A percentile compares a stretch with the other conserved stretches of the same genome.
Conservation (phyloP, 805 yeast species). For the Debaryomyces maramus region DNA sequence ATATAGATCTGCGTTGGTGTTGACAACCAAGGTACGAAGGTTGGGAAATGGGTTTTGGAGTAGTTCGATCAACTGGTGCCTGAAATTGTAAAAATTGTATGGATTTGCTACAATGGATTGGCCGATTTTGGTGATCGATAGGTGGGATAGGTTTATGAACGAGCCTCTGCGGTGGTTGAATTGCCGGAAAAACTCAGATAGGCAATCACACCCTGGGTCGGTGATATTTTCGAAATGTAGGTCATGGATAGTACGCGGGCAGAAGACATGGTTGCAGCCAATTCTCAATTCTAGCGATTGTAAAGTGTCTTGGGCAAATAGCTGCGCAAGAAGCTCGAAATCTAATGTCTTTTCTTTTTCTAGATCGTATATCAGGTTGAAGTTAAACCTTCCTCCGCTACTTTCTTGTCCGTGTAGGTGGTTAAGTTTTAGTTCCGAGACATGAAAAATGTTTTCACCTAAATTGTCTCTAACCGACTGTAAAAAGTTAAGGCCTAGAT, state of each 20-base stretch:
- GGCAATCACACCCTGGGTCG: slow-evolving; percentile 8
- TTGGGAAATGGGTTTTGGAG: slow-evolving; percentile 1
- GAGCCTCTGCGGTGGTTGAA: not conserved
- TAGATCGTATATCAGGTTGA: slow-evolving; percentile 6
- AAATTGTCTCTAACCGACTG: slow-evolving; percentile 2
- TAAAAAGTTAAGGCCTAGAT: slow-evolving; percentile 10
- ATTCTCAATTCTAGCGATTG: slow-evolving; percentile 6
- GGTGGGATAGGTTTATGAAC: not conserved
- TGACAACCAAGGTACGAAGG: slow-evolving; percentile 4
- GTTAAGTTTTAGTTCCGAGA: slow-evolving; percentile 7
- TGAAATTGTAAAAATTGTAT: slow-evolving; percentile 10
- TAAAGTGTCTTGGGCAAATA: slow-evolving; percentile 4
- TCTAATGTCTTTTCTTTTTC: slow-evolving; percentile 8
- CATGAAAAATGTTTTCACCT: slow-evolving; percentile 1
- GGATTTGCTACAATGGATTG: slow-evolving; percentile 7
- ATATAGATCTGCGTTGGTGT: slow-evolving; percentile 8
- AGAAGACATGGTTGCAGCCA: slow-evolving; percentile 11
- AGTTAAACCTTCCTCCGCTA: slow-evolving; percentile 4
- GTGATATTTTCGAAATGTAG: not conserved
- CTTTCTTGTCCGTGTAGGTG: slow-evolving; percentile 12
- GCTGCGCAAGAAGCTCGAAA: slow-evolving; percentile 1
- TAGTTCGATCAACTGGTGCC: slow-evolving; percentile 3
- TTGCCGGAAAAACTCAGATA: slow-evolving; percentile 5
- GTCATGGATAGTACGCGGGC: not conserved
- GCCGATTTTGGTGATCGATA: slow-evolving; percentile 4